Percentiles rank a stretch among this genome's conserved stretches.
Evolutionary conservation across 495 filamentous ascomycete genomes (phyloP).

Genomic region (Penicillium maclennaniae): DNA sequence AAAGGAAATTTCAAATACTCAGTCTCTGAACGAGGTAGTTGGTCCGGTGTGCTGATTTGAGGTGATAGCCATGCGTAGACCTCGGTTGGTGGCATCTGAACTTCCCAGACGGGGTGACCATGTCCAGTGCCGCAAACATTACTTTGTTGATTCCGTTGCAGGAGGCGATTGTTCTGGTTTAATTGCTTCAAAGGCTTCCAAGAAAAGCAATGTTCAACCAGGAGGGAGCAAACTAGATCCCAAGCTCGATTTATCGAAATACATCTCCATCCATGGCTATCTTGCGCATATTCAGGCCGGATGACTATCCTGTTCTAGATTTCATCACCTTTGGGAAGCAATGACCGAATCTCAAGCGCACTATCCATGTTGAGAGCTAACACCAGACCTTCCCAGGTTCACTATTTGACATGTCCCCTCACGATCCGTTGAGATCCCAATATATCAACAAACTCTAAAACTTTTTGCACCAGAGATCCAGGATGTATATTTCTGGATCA

Average conservation of each 20-base stretch:
- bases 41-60: background rate
- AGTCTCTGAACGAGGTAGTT: background rate
- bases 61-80: conserved; percentile 3
- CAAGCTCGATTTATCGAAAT: background rate
- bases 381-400: background rate
- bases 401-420: background rate
- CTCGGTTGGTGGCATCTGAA: background rate
- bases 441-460: background rate
- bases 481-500: background rate
- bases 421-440: conserved; percentile 7
- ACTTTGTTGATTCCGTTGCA: background rate
- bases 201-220: background rate
- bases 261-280: too few relatives aligned
- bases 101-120: background rate
- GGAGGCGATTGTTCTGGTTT: background rate
- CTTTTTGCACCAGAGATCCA: background rate
- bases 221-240: background rate
- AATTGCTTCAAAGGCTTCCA: background rate
- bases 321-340: background rate
- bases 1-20: background rate
- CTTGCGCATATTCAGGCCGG: background rate
- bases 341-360: background rate
- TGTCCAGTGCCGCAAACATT: background rate
- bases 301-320: background rate
- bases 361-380: background rate